These are phyloP conservation scores for Daldinia loculata DNA, from an alignment of 495 filamentous ascomycete species.

Conservation along the genomic window DNA sequence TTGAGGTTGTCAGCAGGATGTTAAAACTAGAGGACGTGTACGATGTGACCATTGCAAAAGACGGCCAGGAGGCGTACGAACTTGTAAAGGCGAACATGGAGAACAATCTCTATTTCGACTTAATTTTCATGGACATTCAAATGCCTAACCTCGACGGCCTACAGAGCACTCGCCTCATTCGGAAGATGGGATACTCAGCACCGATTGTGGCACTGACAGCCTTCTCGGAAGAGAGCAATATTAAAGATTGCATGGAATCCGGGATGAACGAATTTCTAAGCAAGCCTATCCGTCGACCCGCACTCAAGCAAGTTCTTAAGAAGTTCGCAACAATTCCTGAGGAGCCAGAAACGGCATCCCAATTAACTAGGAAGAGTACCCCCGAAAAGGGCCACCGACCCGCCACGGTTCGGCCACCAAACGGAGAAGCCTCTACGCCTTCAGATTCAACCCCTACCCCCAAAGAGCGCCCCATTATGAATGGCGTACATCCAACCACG, in stretches of 20 bases:
- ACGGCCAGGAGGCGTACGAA: conserved; percentile 90
- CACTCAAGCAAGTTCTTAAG: conserved; percentile 84
- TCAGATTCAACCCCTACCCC: neutral
- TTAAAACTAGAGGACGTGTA: conserved; percentile 65
- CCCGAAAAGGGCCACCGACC: conserved; percentile 37
- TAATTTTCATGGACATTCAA: conserved; percentile 95
- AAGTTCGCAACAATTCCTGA: conserved; percentile 66
- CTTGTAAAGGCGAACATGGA: conserved; percentile 85
- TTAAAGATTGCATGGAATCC: conserved; percentile 81
- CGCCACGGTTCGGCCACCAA: conserved; percentile 6
- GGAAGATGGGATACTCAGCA: conserved; percentile 83
- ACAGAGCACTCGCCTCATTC: conserved; percentile 85
- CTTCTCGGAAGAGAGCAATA: conserved; percentile 88
- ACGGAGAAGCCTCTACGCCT: conserved; percentile 11
- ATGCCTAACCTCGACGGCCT: conserved; percentile 95
- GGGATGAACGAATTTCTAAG: conserved; percentile 76
- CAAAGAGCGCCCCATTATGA: conserved; percentile 13
- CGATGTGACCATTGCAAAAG: conserved; percentile 81
- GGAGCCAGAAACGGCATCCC: conserved; percentile 57
- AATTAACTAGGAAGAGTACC: conserved; percentile 42
- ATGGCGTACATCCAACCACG: conserved; percentile 17
- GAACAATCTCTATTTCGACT: conserved; percentile 71
- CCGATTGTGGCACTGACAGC: conserved; percentile 93
- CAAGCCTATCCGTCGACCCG: conserved; percentile 86
- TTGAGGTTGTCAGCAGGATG: conserved; percentile 79